Base-by-base conservation (phyloP, 805 yeast species). In the Danielia reshetovae region DNA sequence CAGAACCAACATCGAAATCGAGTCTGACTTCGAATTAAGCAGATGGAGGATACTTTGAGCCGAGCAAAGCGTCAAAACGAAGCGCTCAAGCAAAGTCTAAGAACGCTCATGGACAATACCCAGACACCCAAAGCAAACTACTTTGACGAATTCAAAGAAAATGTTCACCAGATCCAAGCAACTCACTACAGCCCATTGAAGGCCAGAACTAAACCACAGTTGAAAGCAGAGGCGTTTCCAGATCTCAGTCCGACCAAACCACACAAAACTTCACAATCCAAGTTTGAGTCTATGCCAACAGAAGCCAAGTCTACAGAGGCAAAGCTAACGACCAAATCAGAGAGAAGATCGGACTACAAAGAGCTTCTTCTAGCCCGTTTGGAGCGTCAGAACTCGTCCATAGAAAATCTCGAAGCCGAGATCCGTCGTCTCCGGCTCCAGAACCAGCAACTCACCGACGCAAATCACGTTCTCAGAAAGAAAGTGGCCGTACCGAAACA, bases 91-190 rank as follows among this genome's bases (percentile, higher is more conserved):
- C 29, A 29, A 16, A 33, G 38, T 7, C 17, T 40, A 12, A 35
- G 36, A 17, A 13, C 36, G 23, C 41, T 40, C n/a, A 24, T 34
- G 26, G 48, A 36, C 5, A 29, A 21, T n/a, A 12, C 23, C 14
- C 10, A 14, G 28, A 21, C 22, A 13, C 9, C 38, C 27, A 35
- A 13, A 9, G 25, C 32, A 9, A 36, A 32, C 12, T 35, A 38
- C 34, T 52, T 53, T 22, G 45, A 48, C 13, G 49, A 46, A 18
- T 40, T 60, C 22, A 46, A 46, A 28, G 51, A 47, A 22, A 49
- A 47, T 16, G 56, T 59, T 15, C 36, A 44, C 11, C 46, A 46
- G 27, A 52, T 55, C 28, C 50, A 46, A 16, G 43, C 42, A 23
- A 46, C 49, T 6, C 43, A 45, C 12, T 55, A 46, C 34, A 51